Evolutionary conservation across 2,329 filamentous ascomycete genomes (phyloP).

Genomic region (Paecilomyces variotii): DNA sequence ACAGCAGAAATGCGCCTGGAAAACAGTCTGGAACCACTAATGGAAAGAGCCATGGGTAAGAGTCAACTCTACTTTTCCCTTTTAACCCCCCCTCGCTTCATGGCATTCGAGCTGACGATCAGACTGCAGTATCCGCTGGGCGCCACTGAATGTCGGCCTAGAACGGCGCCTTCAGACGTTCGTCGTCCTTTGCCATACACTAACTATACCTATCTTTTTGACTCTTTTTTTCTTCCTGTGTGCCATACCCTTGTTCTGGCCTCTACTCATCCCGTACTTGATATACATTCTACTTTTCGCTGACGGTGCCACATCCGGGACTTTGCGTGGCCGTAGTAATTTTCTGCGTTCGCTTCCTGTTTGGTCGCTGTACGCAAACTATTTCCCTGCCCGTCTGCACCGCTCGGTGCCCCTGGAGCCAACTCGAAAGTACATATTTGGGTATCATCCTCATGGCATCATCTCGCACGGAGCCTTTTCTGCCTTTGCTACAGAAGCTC

Average conservation of each 20-base stretch:
- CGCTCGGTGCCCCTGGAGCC: slow-evolving; percentile 71
- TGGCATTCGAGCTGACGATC: neutral
- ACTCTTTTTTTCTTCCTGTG: slow-evolving; percentile 85
- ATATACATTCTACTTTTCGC: slow-evolving; percentile 72
- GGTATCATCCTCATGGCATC: slow-evolving; percentile 95
- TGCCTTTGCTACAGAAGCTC: slow-evolving; percentile 81
- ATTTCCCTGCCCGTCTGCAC: slow-evolving; percentile 84
- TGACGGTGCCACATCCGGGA: slow-evolving; percentile 66
- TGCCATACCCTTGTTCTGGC: slow-evolving; percentile 88
- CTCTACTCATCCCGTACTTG: slow-evolving; percentile 66
- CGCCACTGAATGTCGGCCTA: slow-evolving; percentile 67
- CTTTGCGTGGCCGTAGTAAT: slow-evolving; percentile 64
- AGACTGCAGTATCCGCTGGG: slow-evolving; percentile 63
- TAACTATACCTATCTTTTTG: slow-evolving; percentile 61
- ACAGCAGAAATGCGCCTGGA: neutral
- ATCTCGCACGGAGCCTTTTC: slow-evolving; percentile 94
- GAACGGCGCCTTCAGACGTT: slow-evolving; percentile 68
- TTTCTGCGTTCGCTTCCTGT: slow-evolving; percentile 64
- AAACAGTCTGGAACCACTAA: neutral
- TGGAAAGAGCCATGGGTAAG: neutral
- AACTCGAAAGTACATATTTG: slow-evolving; percentile 88
- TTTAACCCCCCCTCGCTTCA: neutral
- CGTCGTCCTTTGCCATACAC: slow-evolving; percentile 65
- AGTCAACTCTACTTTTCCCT: neutral
- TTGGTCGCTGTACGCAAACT: slow-evolving; percentile 85